phyloP scores from a whole-genome alignment of 139 green algal genomes.

The Mychonastes homosphaera region DNA sequence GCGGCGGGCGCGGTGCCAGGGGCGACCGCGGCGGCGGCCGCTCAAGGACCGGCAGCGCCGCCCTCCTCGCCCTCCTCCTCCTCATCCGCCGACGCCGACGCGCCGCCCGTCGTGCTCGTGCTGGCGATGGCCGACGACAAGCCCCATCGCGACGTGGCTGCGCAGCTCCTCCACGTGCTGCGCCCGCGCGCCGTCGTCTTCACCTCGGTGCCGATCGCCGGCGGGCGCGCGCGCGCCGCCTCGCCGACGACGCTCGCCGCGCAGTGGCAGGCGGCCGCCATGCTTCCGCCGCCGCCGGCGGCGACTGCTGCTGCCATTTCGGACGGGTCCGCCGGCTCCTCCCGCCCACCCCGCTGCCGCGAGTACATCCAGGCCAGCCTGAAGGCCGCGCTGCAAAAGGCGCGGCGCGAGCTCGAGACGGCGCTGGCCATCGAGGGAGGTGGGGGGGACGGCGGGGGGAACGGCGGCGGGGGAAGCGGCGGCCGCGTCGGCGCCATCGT shows the following conservation, averaged over 20 bases:
- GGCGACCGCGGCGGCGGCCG: neutral
- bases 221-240: slow-evolving; percentile 27
- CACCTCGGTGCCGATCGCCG: slow-evolving; percentile 53
- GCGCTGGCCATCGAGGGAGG: no score
- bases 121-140: slow-evolving; percentile 78
- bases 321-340: neutral
- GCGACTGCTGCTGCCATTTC: neutral
- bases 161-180: no score
- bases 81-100: no score
- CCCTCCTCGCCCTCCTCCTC: no score
- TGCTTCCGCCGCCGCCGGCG: slow-evolving; percentile 20
- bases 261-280: slow-evolving; percentile 50
- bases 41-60: neutral
- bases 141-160: slow-evolving; percentile 46
- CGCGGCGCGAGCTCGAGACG: slow-evolving; percentile 50
- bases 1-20: neutral
- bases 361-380: slow-evolving; percentile 61
- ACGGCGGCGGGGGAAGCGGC: neutral
- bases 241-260: slow-evolving; percentile 38
- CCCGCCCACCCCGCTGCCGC: slow-evolving; percentile 22
- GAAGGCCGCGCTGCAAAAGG: slow-evolving; percentile 40
- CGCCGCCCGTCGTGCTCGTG: slow-evolving; percentile 56
- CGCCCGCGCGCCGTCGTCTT: slow-evolving; percentile 50
- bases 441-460: slow-evolving; percentile 2
- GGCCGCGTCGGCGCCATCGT: slow-evolving; percentile 33